Evolutionary conservation across 805 yeast species (phyloP).

Genomic region (Wickerhamiella occidentalis): DNA sequence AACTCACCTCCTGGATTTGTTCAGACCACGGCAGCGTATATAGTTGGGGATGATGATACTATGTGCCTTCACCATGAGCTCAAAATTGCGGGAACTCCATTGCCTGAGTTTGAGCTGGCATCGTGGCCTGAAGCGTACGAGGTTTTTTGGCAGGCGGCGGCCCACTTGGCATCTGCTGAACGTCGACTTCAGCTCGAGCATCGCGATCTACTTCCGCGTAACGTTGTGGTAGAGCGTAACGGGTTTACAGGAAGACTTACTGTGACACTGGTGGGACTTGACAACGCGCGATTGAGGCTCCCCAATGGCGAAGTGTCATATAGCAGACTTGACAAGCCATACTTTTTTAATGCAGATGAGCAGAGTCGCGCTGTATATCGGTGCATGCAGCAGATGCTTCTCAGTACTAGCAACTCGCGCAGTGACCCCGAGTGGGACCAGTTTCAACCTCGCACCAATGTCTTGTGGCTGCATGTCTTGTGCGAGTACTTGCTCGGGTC

Average conservation of each 20-base stretch:
- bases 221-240: slow-evolving; percentile 37
- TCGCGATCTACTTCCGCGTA: slow-evolving; percentile 58
- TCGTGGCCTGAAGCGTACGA: slow-evolving; percentile 30
- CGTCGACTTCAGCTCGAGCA: slow-evolving; percentile 48
- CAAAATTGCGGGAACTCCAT: slow-evolving; percentile 31
- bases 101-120: slow-evolving; percentile 34
- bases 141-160: slow-evolving; percentile 44
- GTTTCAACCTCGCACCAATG: slow-evolving; percentile 39
- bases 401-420: slow-evolving; percentile 7
- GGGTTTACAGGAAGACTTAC: slow-evolving; percentile 11
- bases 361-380: slow-evolving; percentile 48
- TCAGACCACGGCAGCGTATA: background rate
- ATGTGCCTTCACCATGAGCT: slow-evolving; percentile 24
- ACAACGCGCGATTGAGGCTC: slow-evolving; percentile 32
- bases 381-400: slow-evolving; percentile 32
- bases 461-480: slow-evolving; percentile 56
- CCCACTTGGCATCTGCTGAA: slow-evolving; percentile 43
- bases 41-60: slow-evolving; percentile 19
- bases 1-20: slow-evolving; percentile 25
- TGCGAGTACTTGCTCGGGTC: slow-evolving; percentile 32
- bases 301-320: slow-evolving; percentile 28
- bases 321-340: slow-evolving; percentile 53
- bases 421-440: slow-evolving; percentile 34
- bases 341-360: slow-evolving; percentile 49
- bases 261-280: slow-evolving; percentile 17